Evolutionary conservation across 2,329 filamentous ascomycete species (phyloP), one percentile per base, ranked within the genome.

Genomic region (Colletotrichum tropicale): DNA sequence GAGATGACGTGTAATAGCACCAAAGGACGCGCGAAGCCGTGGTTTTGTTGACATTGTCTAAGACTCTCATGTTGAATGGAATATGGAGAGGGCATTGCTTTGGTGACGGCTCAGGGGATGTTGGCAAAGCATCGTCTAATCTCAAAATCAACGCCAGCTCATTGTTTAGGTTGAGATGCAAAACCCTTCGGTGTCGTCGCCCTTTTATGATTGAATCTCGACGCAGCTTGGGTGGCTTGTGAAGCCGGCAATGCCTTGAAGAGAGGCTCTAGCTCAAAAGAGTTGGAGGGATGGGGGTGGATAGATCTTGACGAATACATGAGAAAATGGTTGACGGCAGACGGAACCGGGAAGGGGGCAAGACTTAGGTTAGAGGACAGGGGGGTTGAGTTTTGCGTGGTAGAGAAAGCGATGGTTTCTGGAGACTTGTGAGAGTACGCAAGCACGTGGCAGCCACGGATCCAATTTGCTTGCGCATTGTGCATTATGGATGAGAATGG

Each of bases 41-140:
- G 10, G 5, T 21, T 10, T 1, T 0, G 43, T 13, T 12, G 18
- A 4, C 18, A 12, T 12, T 21, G 9, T 2, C 5, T 21, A 4
- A 7, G 9, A 48, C 18, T 7, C 18, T 12, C 0, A 21, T 48
- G 3, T n/a, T 12, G 18, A 12, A 48, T 0, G 5, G 12, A 0
- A 2, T 7, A 1, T 48, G 18, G 6, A 48, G 18, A 48, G 18
- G 43, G 10, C 18, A 21, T 48, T 6, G 43, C 43, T 12, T 12
- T 48, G 38, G 38, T 38, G 36, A 18, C n/a, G n/a, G n/a, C n/a
- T n/a, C n/a, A n/a, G n/a, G n/a, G n/a, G n/a, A n/a, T n/a, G n/a
- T n/a, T n/a, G n/a, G n/a, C n/a, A n/a, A n/a, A n/a, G n/a, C n/a
- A n/a, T n/a, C n/a, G n/a, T n/a, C n/a, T n/a, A n/a, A n/a, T n/a